Base-by-base conservation (phyloP, 2,329 filamentous ascomycete genomes). In the Sporothrix humicola region DNA sequence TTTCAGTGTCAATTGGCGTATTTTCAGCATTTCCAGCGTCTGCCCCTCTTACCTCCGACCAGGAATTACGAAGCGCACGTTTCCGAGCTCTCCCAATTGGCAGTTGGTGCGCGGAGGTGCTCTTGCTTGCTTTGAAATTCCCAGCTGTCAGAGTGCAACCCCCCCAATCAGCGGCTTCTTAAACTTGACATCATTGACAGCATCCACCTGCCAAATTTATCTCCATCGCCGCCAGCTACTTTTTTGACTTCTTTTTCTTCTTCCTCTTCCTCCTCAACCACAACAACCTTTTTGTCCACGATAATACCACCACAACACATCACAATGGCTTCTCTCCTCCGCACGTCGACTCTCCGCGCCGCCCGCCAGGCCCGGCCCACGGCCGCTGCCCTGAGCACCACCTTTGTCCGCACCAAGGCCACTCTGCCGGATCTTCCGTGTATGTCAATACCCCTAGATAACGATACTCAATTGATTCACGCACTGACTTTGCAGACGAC, bases 361-460 rank as follows among this genome's bases (percentile, higher is more conserved):
- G 90, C 89, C 77, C 87, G 88, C 76, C 87, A 89, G 78, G 86
- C 90, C 78, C 83, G 87, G 76, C 92, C 93, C 82, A 88, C 91
- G 77, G 91, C 91, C 79, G 88, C 91, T 77, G 75, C 76, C 74
- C 89, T 88, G 77, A 89, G 90, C 82, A 91, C 91, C 78, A 92
- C 88, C 81, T 97, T 97, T 75, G 88, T 91, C 78, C 91, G 94
- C 79, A 90, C 90, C 84, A 98, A 98, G 87, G 95, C 93, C 71
- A 97, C 95, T 58, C 92, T 99, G 58, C 96, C 96, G 76, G 95
- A 98, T 80, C 91, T 98, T n/a, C 78, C 84, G 37, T 88, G 87
- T 88, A 79, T 79, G 85, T 78, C 46, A 37, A 5, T 46, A 50
- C n/a, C 26, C n/a, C 23, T 23, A 13, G 65, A 69, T 52, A 7